Evolutionary conservation across 495 filamentous ascomycete species (phyloP).

Genomic region (Penicillium desertorum): DNA sequence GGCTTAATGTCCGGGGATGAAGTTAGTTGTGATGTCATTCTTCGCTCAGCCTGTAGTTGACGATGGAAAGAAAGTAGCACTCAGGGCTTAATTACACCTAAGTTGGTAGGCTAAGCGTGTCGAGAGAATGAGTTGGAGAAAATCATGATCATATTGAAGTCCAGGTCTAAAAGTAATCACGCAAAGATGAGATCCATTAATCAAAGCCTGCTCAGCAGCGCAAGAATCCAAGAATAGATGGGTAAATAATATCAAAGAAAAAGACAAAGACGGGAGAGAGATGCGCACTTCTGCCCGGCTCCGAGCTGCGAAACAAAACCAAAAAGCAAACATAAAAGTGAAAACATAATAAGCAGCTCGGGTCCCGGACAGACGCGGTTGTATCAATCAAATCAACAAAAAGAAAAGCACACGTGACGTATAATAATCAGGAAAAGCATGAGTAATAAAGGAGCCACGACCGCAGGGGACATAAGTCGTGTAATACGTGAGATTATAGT

Average conservation of each 20-base stretch:
- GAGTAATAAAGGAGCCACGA: conserved; percentile 17
- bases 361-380: conserved; percentile 51
- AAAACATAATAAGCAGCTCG: conserved; percentile 28
- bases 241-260: conserved; percentile 24
- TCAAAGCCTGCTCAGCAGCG: conserved; percentile 29
- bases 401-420: conserved; percentile 38
- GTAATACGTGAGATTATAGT: conserved; percentile 25
- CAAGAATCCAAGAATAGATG: conserved; percentile 17
- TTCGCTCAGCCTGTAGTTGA: not conserved
- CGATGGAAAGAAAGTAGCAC: not conserved
- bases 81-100: not conserved
- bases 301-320: conserved; percentile 33
- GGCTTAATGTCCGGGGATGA: conserved; percentile 1
- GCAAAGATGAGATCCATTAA: conserved; percentile 14
- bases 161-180: conserved; percentile 23
- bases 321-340: conserved; percentile 28
- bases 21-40: conserved; percentile 8
- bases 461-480: conserved; percentile 28
- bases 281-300: conserved; percentile 53
- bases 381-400: conserved; percentile 50
- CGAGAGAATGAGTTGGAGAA: not conserved
- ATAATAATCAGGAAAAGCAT: conserved; percentile 20
- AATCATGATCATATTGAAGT: conserved; percentile 30
- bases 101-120: not conserved
- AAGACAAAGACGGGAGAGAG: conserved; percentile 35